Evolutionary conservation across 1,139 yeast genomes (phyloP).

Genomic region (Blastobotrys raffinosifermentans): DNA sequence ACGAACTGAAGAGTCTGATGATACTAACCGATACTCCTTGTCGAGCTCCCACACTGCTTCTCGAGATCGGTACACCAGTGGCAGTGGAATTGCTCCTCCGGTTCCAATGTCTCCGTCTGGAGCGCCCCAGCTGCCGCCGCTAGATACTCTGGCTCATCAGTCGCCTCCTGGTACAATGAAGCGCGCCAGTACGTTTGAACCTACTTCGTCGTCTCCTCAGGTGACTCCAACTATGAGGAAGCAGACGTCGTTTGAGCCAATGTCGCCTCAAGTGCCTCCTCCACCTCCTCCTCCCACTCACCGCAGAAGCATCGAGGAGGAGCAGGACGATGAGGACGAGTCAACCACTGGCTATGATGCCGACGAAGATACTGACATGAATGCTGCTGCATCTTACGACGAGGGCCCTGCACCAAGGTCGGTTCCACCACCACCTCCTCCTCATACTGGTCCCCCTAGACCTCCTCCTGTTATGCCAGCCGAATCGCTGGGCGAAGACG

Average conservation of each 20-base stretch:
- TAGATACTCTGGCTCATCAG: constrained; percentile 1
- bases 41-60: constrained; percentile 10
- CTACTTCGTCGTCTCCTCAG: constrained; percentile 7
- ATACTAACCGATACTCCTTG: constrained; percentile 13
- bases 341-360: constrained; percentile 45
- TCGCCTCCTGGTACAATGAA: constrained; percentile 4
- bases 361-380: constrained; percentile 42
- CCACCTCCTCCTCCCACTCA: constrained; percentile 9
- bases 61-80: constrained; percentile 22
- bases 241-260: constrained; percentile 6
- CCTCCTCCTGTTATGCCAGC: constrained; percentile 21
- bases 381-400: constrained; percentile 17
- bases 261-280: constrained; percentile 11
- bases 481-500: constrained; percentile 1
- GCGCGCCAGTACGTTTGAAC: constrained; percentile 14
- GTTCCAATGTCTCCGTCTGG: too few relatives aligned
- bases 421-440: constrained; percentile 2
- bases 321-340: constrained; percentile 24
- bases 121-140: constrained; percentile 7
- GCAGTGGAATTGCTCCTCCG: constrained; percentile 27
- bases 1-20: constrained; percentile 30
- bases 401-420: constrained; percentile 12
- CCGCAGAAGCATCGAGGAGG: too few relatives aligned
- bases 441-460: constrained; percentile 14
- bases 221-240: background rate